Evolutionary conservation across 2,329 filamentous ascomycete species (phyloP), one percentile per base, ranked within the genome.

Genomic region (Aspergillus puulaauensis): DNA sequence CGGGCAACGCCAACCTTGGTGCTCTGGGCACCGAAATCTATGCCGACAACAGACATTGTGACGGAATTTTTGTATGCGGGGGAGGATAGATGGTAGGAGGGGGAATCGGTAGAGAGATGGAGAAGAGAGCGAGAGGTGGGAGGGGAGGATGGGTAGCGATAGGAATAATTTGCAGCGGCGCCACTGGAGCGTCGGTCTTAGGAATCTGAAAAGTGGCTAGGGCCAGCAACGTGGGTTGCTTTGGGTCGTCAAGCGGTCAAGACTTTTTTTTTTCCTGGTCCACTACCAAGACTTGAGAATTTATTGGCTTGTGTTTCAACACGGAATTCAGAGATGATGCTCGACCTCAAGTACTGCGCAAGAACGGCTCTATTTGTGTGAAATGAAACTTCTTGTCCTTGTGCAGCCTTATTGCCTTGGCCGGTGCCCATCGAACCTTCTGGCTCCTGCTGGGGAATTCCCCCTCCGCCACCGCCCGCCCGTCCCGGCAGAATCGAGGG

Each of bases 1-100:
- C 95, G 88, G 75, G 95, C 95, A 78, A 98, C 93, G 76, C 93
- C 93, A 80, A 98, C 90, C 74, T 96, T 93, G 76, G 93, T 96
- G 86, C 96, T 96, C 77, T 96, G 87, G 68, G 91, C 91, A 82
- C 93, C 93, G 81, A 98, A 89, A 86, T 98, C 93, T 79, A 96
- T 86, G 79, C 92, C 92, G 70, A 87, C 83, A 73, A 85, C 83
- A 77, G 79, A 82, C 83, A 86, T 86, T 71, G 68, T 82, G 73
- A 59, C 57, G 57, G 54, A 62, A 56, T 59, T 56, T 52, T 56
- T 58, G 60, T 49, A 44, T 59, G 57, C 61, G 56, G 51, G 58
- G 61, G 56, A 60, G 58, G 58, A 57, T 61, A 61, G 62, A 62
- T 54, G 64, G 59, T 59, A 50, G 56, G 57, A 55, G 51, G 40